Base-by-base conservation (phyloP, 768 basidiomycete species). In the Psilocybe cyanescens region DNA sequence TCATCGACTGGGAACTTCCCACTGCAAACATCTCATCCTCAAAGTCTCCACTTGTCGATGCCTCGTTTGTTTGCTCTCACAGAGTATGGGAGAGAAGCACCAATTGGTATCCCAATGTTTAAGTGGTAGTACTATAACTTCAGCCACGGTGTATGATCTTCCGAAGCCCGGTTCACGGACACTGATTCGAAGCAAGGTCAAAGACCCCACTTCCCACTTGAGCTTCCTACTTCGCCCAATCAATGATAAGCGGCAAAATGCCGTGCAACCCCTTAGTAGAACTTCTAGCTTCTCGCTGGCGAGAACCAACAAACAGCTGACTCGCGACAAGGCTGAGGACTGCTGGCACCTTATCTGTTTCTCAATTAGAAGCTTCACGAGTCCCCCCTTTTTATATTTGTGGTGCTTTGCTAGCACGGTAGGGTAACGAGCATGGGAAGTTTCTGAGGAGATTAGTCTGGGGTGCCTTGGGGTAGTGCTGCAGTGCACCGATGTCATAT, bases 91-190 rank as follows among this genome's bases (percentile, higher is more conserved):
- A 8, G n/a, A 14, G 41, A 44, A 7, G 41, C 11, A 44, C 14
- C 11, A 44, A n/a, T 9, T 5, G 41, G 14, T 12, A n/a, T 44
- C 11, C 6, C 41, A 11, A 16, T 44, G 9, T 1, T 7, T 35
- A 35, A 35, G 11, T 35, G 33, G 33, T 35, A 35, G 33, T 11
- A 35, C 7, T 11, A 24, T 24, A 24, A 35, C 33, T 11, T 35
- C 24, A 24, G n/a, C 47, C 28, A 30, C 47, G 47, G 28, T 24
- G n/a, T 30, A 19, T n/a, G n/a, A 11, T 30, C 9, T 24, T 51
- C 50, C 24, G 50, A 51, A 51, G 28, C 30, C 50, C 50, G 50
- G n/a, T 51, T 30, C 14, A 51, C 50, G 29, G 50, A 51, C 50
- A 31, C 9, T 4, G 24, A 49, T 19, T 49, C 47, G 47, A 24